Percentiles rank a stretch among this genome's conserved stretches.
Conservation (phyloP, 306 rosid genomes). For the Acmispon strigosus region DNA sequence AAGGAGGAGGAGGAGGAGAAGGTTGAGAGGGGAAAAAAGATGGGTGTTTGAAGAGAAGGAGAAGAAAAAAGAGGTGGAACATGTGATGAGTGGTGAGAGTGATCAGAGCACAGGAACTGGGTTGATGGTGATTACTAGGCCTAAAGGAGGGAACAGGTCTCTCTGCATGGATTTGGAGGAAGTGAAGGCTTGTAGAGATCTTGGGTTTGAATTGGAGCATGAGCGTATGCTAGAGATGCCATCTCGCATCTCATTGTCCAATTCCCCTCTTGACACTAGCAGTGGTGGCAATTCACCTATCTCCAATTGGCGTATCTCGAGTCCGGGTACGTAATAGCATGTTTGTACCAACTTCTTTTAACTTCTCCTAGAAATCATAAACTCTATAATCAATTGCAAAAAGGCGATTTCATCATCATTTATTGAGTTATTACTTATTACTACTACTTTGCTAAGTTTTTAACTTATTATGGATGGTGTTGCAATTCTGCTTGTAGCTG, state of each 20-base stretch:
- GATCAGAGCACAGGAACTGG: slow-evolving; percentile 32
- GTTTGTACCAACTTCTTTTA: background rate
- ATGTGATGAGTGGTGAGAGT: slow-evolving; percentile 35
- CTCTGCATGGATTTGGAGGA: slow-evolving; percentile 77
- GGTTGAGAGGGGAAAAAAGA: background rate
- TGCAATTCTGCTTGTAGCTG: too few species aligned
- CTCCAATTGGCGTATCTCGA: slow-evolving; percentile 65
- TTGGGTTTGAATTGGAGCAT: slow-evolving; percentile 77
- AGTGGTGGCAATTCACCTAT: slow-evolving; percentile 81
- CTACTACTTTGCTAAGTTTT: too few species aligned
- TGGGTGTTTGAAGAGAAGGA: slow-evolving; percentile 12
- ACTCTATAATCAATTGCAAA: too few species aligned
- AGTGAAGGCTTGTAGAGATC: slow-evolving; percentile 86
- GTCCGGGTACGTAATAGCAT: slow-evolving; percentile 43
- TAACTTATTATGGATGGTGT: too few species aligned
- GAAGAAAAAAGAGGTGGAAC: slow-evolving; percentile 3
- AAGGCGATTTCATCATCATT: too few species aligned
- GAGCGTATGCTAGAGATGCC: slow-evolving; percentile 42
- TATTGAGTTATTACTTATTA: too few species aligned
- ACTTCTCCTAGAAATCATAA: too few species aligned
- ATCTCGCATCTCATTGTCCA: slow-evolving; percentile 32
- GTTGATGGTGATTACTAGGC: slow-evolving; percentile 53
- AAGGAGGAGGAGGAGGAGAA: slow-evolving; percentile 28
- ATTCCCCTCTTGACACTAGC: slow-evolving; percentile 46
- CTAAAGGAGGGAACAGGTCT: slow-evolving; percentile 67